Evolutionary conservation across 805 yeast species (phyloP).

Genomic region (Ogataea degrootiae): DNA sequence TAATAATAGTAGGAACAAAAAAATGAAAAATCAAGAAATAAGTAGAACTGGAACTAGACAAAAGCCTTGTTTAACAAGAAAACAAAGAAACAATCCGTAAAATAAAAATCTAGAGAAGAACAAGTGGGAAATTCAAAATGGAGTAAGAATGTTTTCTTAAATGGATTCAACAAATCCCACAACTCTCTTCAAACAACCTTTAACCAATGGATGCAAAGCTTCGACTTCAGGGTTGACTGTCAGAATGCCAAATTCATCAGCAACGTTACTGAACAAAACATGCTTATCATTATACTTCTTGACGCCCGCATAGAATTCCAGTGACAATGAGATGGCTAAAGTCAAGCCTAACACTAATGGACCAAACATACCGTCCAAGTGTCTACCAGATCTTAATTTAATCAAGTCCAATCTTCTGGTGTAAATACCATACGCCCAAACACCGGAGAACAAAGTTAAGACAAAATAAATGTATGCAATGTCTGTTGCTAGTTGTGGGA

Average conservation of each 20-base stretch:
- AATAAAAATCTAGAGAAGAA: neutral
- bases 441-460: conserved; percentile 74
- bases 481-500: conserved; percentile 55
- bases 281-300: conserved; percentile 27
- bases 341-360: conserved; percentile 77
- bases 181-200: conserved; percentile 20
- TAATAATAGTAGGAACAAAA: neutral
- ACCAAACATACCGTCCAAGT: conserved; percentile 85
- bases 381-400: conserved; percentile 76
- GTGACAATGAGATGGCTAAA: conserved; percentile 55
- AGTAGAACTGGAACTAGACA: neutral
- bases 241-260: neutral
- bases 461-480: conserved; percentile 79
- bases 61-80: neutral
- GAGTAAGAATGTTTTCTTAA: neutral
- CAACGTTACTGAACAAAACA: conserved; percentile 10
- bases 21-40: neutral
- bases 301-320: conserved; percentile 72
- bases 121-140: neutral
- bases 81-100: neutral
- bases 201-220: conserved; percentile 24
- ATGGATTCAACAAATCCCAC: conserved; percentile 21
- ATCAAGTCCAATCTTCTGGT: conserved; percentile 66
- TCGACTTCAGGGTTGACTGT: conserved; percentile 12
- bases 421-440: conserved; percentile 86